Evolutionary conservation across 208 protist genomes (phyloP).

Genomic region (Vickermania ingenoplastis): DNA sequence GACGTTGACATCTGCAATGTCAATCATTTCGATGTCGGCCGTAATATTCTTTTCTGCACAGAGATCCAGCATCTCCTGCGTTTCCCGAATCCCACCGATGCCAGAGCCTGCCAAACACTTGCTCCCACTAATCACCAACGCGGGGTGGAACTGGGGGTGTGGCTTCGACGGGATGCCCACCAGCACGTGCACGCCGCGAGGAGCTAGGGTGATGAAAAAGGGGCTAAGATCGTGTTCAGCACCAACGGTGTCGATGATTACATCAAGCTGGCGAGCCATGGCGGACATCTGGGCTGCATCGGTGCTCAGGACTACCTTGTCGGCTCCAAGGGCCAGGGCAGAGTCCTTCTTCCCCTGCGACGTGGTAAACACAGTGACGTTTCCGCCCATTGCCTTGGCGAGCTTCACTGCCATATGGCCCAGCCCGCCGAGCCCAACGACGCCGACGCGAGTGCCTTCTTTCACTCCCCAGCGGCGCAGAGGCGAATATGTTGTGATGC

Average conservation of each 20-base stretch:
- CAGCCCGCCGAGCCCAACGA: conserved; percentile 82
- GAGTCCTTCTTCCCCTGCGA: conserved; percentile 39
- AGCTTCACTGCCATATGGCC: conserved; percentile 88
- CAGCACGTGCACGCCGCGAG: conserved; percentile 41
- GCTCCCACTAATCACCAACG: conserved; percentile 16
- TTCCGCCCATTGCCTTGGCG: conserved; percentile 64
- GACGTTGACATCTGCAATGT: conserved; percentile 56
- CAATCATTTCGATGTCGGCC: conserved; percentile 53
- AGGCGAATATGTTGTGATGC: conserved; percentile 82
- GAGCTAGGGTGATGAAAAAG: conserved; percentile 33
- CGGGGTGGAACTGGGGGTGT: conserved; percentile 25
- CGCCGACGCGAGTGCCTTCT: conserved; percentile 45
- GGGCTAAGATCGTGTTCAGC: conserved; percentile 30
- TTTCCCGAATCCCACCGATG: conserved; percentile 63
- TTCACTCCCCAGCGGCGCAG: conserved; percentile 60
- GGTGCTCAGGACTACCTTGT: conserved; percentile 49
- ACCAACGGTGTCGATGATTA: conserved; percentile 67
- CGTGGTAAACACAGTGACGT: conserved; percentile 82
- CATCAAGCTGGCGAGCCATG: conserved; percentile 26
- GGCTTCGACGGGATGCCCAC: conserved; percentile 41
- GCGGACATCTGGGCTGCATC: conserved; percentile 44
- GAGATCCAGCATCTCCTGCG: conserved; percentile 83
- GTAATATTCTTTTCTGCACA: conserved; percentile 60
- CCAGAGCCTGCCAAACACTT: conserved; percentile 27
- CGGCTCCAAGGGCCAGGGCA: conserved; percentile 55